These are phyloP conservation scores for Raphanus sativus DNA, from an alignment of 345 rosid genomes.

Conservation along the genomic window DNA sequence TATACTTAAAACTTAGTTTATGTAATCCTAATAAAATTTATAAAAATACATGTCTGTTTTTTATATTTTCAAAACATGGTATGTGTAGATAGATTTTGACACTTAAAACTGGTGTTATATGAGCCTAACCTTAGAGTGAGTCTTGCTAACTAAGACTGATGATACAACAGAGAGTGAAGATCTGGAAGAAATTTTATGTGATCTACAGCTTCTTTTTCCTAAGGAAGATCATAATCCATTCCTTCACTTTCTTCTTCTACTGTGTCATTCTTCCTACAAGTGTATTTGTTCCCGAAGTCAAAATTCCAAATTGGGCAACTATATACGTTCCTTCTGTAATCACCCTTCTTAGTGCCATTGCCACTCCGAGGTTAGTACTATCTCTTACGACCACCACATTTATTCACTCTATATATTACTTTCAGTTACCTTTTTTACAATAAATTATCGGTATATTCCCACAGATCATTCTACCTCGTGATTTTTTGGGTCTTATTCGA, in stretches of 20 bases:
- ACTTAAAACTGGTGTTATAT: neutral
- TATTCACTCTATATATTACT: neutral
- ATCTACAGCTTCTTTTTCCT: slow-evolving; percentile 34
- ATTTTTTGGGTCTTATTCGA: slow-evolving; percentile 56
- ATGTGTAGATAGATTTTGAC: neutral
- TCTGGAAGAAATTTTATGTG: slow-evolving; percentile 33
- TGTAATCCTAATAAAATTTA: too few relatives aligned
- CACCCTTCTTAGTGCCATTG: slow-evolving; percentile 6
- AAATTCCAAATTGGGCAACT: slow-evolving; percentile 26
- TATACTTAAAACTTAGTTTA: too few relatives aligned
- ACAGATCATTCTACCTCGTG: slow-evolving; percentile 52
- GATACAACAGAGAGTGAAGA: slow-evolving; percentile 22
- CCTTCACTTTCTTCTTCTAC: slow-evolving; percentile 29
- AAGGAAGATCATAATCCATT: slow-evolving; percentile 30
- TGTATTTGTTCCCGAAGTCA: slow-evolving; percentile 23
- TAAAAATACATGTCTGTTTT: too few relatives aligned
- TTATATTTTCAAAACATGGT: too few relatives aligned
- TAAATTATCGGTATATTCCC: neutral
- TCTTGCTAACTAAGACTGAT: neutral
- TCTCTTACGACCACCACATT: neutral
- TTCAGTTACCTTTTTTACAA: neutral
- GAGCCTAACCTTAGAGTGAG: neutral
- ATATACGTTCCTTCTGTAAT: slow-evolving; percentile 23
- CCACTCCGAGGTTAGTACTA: slow-evolving; percentile 28
- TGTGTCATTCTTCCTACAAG: slow-evolving; percentile 33